Conservation (phyloP, 78 protist species). For the Diacronema lutheri region DNA sequence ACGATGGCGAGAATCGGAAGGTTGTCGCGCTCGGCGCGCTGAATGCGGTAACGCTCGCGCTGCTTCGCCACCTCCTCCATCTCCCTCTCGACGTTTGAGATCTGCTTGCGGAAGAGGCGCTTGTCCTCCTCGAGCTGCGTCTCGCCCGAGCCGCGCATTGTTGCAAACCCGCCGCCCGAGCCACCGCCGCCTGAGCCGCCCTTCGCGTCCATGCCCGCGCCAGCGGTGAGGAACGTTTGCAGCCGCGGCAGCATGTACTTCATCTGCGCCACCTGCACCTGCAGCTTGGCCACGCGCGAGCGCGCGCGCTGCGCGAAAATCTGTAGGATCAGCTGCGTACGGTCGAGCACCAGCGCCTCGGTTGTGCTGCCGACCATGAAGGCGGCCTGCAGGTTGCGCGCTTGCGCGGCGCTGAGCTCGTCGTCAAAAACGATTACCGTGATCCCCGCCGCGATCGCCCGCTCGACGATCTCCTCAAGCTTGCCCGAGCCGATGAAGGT, state of each 20-base stretch:
- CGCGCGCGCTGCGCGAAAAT: constrained; percentile 45
- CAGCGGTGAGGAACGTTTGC: constrained; percentile 13
- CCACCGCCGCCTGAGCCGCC: constrained; percentile 2
- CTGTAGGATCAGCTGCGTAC: constrained; percentile 34
- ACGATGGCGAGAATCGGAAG: constrained; percentile 18
- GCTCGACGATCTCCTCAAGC: background rate
- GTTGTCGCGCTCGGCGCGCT: background rate
- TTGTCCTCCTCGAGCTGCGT: constrained; percentile 15
- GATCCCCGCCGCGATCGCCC: background rate
- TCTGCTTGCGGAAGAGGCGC: constrained; percentile 33
- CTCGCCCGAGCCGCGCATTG: background rate
- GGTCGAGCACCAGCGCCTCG: background rate
- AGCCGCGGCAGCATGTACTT: constrained; percentile 34
- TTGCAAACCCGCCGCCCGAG: background rate
- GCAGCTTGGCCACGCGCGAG: constrained; percentile 41
- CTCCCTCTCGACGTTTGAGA: background rate
- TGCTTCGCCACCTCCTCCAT: background rate
- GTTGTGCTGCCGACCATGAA: background rate
- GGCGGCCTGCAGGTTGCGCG: constrained; percentile 5
- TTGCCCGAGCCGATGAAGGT: constrained; percentile 37
- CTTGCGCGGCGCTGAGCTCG: constrained; percentile 36
- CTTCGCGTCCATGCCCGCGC: constrained; percentile 35
- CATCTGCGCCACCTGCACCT: constrained; percentile 32
- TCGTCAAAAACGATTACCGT: constrained; percentile 19
- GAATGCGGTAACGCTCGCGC: background rate